Percentiles rank a stretch among this genome's conserved stretches.
These are phyloP conservation scores for Fomitopsis palustris DNA, from an alignment of 1,284 basidiomycete species.

Conservation along the genomic window DNA sequence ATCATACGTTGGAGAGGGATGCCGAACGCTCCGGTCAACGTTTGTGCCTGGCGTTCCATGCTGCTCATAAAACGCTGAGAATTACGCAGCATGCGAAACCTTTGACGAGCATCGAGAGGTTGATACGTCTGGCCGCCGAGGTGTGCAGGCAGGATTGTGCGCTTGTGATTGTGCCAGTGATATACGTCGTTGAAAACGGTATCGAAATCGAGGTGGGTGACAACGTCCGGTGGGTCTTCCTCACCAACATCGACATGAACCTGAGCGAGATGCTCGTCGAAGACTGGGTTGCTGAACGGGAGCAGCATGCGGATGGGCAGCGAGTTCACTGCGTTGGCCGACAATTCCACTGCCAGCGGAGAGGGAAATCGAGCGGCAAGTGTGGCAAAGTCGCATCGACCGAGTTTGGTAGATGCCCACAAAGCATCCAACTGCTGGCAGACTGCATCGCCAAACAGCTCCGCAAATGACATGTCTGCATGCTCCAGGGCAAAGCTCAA, in stretches of 20 bases:
- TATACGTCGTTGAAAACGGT: constrained; percentile 45
- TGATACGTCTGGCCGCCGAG: constrained; percentile 43
- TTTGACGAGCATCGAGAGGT: constrained; percentile 31
- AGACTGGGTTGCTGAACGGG: constrained; percentile 48
- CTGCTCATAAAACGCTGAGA: constrained; percentile 56
- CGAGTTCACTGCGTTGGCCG: background rate
- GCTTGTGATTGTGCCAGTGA: constrained; percentile 57
- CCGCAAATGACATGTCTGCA: constrained; percentile 14
- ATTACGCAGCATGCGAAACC: constrained; percentile 34
- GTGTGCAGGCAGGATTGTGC: constrained; percentile 49
- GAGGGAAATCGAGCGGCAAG: constrained; percentile 12
- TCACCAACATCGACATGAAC: constrained; percentile 31
- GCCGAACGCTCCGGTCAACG: constrained; percentile 60
- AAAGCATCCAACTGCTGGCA: constrained; percentile 21
- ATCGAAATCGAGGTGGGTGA: constrained; percentile 35
- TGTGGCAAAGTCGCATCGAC: constrained; percentile 12
- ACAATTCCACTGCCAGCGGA: background rate
- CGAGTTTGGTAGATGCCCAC: constrained; percentile 19
- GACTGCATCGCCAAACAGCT: constrained; percentile 31
- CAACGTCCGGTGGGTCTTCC: constrained; percentile 11
- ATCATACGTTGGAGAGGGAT: constrained; percentile 46
- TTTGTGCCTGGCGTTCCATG: constrained; percentile 56
- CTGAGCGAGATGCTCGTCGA: constrained; percentile 41
- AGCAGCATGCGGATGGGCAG: constrained; percentile 30
- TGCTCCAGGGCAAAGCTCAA: constrained; percentile 32